Evolutionary conservation across 1,284 basidiomycete genomes (phyloP), one percentile per base, ranked within the genome.

Genomic region (Ustanciosporium gigantosporum): DNA sequence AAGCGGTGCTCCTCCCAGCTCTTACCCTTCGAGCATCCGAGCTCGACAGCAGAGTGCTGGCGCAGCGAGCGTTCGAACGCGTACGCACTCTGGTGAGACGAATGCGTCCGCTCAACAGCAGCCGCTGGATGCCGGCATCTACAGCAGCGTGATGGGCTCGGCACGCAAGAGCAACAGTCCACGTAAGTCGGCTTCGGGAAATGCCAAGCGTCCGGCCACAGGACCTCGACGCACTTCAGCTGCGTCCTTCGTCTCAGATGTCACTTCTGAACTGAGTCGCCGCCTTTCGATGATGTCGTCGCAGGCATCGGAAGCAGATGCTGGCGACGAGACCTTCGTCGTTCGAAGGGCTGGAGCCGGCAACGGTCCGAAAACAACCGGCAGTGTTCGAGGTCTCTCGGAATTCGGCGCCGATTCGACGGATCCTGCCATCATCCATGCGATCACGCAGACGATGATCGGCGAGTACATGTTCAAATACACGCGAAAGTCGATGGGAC

Each of bases 381-480:
- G n/a, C n/a, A n/a, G 31, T 7, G 45, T 31, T 22, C 46, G 52
- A 15, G 52, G 52, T 4, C 41, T 65, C 9, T 46, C 50, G 16
- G 50, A 45, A 23, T 57, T 48, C 8, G 47, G 48, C 7, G 53
- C 56, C 8, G 61, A 65, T 16, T 29, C 64, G 2, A 70, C 76
- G 16, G 74, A 79, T 41, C 75, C 75, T 13, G 66, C 51, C 17
- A 73, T 76, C 38, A 76, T 97, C 67, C 92, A 96, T 76, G 89
- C 93, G 2, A 97, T 98, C 73, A 98, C 94, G 4, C 92, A 97
- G 82, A 96, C 93, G 19, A 99, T 99, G 94, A 97, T 98, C 67
- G 93, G 94, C 60, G 94, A 97, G 82, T 97, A 92, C 81, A 80
- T 98, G 80, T 91, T 89, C 85, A 98, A 98, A 83, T 97, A 98